Conservation (phyloP, 345 rosid species). For the Excoecaria agallocha region DNA sequence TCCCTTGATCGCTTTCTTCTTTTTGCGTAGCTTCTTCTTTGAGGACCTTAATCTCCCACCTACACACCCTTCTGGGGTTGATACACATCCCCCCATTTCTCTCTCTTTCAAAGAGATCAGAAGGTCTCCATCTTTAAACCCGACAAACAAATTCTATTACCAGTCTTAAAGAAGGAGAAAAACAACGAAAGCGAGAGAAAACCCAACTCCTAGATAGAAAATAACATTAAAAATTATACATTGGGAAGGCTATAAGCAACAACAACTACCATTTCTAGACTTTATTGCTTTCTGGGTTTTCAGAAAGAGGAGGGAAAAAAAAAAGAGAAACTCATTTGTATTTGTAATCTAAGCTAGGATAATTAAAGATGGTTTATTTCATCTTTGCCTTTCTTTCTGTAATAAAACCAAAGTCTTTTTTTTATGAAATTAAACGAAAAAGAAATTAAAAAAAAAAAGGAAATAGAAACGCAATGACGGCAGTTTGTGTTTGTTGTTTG, state of each 20-base stretch:
- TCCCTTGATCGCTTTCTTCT: slow-evolving; percentile 42
- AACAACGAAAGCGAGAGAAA: background rate
- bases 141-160: background rate
- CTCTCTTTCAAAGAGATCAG: slow-evolving; percentile 9
- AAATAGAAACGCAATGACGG: background rate
- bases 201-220: background rate
- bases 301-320: background rate
- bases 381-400: background rate
- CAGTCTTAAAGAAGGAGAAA: slow-evolving; percentile 3
- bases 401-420: background rate
- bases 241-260: slow-evolving; percentile 8
- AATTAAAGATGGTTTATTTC: slow-evolving; percentile 3
- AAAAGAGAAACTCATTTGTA: background rate
- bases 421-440: background rate
- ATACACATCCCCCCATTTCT: slow-evolving; percentile 81
- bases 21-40: slow-evolving; percentile 45
- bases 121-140: slow-evolving; percentile 11
- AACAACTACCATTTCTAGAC: slow-evolving; percentile 5
- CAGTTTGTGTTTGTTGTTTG: slow-evolving; percentile 8
- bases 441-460: background rate
- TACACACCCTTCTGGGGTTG: slow-evolving; percentile 65
- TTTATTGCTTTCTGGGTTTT: background rate
- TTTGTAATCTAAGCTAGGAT: background rate
- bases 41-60: slow-evolving; percentile 59
- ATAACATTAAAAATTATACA: background rate